Evolutionary conservation across 352 stramenopile genomes (phyloP), one percentile per base, ranked within the genome.

Genomic region (Phytophthora europaea): DNA sequence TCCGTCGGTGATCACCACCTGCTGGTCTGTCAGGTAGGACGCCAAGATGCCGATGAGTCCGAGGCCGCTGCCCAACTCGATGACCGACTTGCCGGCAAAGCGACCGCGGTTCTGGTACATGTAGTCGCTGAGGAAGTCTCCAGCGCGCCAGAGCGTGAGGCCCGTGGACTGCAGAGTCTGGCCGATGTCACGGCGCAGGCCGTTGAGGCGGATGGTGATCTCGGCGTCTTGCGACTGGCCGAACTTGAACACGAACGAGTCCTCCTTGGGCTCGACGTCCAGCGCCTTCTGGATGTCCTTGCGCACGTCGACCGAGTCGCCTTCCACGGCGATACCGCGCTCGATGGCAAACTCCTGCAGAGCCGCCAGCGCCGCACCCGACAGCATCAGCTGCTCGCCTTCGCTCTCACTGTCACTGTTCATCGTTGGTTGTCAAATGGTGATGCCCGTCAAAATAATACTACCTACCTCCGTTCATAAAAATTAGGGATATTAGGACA

Each of bases 111-210:
- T 52, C 23, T 72, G 70, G 72, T 81, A 89, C 79, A 91, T 88
- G 63, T 73, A 91, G 31, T 85, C 78, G 34, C 81, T 88, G 18
- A 91, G 55, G 56, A 91, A 89, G 57, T 91, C 83, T 18, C 83
- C 83, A 3, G 83, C 83, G 12, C 78, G 83, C 83, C 83, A 91
- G 40, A 91, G 74, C 28, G 83, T 91, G 22, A 91, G 81, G 0
- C 83, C 83, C 26, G 83, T 91, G 50, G 81, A 89, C 55, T 91
- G 76, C 55, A 91, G 56, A 52, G 83, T 91, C 75, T 91, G 83
- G 4, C 83, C 83, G 54, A 91, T 88, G 65, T 91, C 83, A 23
- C 83, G 72, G 28, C 83, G 81, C 34, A 91, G 61, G 2, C 83
- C 83, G 47, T 89, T 82, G 40, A 91, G 80, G 8, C 70, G 74